Percentiles rank a stretch among this genome's conserved stretches.
Conservation (phyloP, 2,329 filamentous ascomycete species). For the Magnaporthiopsis incrustans region DNA sequence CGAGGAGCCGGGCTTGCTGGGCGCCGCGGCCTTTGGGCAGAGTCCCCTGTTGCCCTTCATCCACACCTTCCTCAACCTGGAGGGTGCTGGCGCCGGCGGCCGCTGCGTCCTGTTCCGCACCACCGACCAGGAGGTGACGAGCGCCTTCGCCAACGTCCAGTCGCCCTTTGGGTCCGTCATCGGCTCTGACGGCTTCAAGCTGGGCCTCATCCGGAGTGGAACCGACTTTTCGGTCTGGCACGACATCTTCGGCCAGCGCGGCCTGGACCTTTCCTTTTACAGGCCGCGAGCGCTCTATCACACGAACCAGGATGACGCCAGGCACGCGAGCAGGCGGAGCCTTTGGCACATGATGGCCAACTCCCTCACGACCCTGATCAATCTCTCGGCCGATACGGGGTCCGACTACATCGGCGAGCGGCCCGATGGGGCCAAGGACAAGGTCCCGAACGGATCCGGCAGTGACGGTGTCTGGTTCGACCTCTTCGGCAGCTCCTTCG, state of each 20-base stretch:
- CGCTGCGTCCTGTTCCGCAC: constrained; percentile 80
- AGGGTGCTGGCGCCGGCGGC: constrained; percentile 88
- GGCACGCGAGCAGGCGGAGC: constrained; percentile 61
- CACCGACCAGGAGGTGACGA: constrained; percentile 79
- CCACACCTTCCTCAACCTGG: constrained; percentile 87
- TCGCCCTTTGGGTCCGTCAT: constrained; percentile 81
- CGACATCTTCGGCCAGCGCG: constrained; percentile 69
- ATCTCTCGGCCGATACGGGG: constrained; percentile 61
- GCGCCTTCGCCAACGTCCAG: constrained; percentile 61
- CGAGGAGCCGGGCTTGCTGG: constrained; percentile 88
- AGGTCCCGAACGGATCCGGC: constrained; percentile 58
- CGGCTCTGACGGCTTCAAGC: constrained; percentile 74
- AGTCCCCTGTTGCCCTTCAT: constrained; percentile 74
- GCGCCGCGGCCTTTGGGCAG: constrained; percentile 75
- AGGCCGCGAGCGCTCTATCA: constrained; percentile 82
- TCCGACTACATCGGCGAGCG: constrained; percentile 55
- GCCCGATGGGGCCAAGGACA: constrained; percentile 46
- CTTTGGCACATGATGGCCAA: constrained; percentile 95
- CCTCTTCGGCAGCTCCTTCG: constrained; percentile 72
- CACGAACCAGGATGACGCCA: constrained; percentile 78
- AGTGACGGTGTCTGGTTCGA: constrained; percentile 87
- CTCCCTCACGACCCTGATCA: constrained; percentile 65
- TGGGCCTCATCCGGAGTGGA: constrained; percentile 69
- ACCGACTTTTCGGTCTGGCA: constrained; percentile 87
- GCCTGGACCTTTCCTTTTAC: constrained; percentile 88